These are phyloP conservation scores for Aureobasidium namibiae DNA, from an alignment of 2,329 filamentous ascomycete species.

Conservation along the genomic window DNA sequence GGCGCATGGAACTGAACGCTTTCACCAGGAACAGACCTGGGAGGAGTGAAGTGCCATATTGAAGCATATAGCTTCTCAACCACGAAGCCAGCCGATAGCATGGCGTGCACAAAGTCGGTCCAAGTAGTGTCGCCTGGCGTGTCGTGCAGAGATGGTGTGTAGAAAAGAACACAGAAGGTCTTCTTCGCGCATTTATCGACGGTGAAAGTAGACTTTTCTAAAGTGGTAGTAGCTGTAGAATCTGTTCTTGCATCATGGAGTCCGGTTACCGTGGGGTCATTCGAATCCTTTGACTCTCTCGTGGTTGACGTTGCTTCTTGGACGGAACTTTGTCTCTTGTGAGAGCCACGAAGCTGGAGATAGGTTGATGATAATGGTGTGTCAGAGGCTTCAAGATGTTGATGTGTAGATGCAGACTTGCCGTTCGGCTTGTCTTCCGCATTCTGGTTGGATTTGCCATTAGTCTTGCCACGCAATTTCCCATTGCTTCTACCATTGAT, in stretches of 20 bases:
- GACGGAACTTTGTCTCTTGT: background rate
- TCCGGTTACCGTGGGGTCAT: background rate
- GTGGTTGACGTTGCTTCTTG: slow-evolving; percentile 11
- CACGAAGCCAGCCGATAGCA: slow-evolving; percentile 39
- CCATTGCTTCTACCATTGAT: background rate
- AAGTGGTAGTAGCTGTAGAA: background rate
- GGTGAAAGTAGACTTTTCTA: slow-evolving; percentile 17
- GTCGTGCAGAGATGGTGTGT: slow-evolving; percentile 24
- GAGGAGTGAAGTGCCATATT: slow-evolving; percentile 49
- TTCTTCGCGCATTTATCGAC: slow-evolving; percentile 33
- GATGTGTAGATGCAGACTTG: background rate
- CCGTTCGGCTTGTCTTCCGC: background rate
- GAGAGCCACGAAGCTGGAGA: background rate
- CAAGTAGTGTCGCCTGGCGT: slow-evolving; percentile 41
- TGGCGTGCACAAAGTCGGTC: slow-evolving; percentile 45
- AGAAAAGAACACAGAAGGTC: slow-evolving; percentile 36
- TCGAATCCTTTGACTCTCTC: background rate
- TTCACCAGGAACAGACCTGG: slow-evolving; percentile 32
- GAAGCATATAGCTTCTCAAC: slow-evolving; percentile 51
- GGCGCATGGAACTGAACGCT: slow-evolving; percentile 54
- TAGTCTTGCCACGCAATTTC: background rate
- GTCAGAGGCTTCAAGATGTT: background rate
- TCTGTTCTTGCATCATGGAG: background rate
- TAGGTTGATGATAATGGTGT: background rate
- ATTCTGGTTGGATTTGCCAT: background rate